Evolutionary conservation across 345 rosid genomes (phyloP), one percentile per base, ranked within the genome.

Genomic region (Noccaea bulbosa): DNA sequence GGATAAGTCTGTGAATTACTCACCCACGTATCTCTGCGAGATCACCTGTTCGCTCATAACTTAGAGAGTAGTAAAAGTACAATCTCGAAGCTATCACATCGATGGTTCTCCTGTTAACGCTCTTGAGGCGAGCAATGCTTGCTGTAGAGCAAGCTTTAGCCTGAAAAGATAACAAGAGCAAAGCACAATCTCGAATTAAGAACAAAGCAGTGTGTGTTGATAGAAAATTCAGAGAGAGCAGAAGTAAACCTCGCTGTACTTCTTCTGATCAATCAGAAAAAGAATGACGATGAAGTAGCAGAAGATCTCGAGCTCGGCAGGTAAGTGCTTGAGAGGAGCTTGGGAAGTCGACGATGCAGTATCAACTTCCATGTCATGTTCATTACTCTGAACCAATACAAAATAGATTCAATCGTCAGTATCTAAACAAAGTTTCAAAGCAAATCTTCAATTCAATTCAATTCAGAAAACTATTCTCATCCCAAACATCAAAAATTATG

Each of bases 341-440:
- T 82, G 86, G 3, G 75, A 55, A 69, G 60, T 80, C 0, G 90
- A 83, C 17, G 89, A 80, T 0, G 90, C 93, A 2, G 87, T 83
- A 74, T 90, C 98, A 66, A 90, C 96, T 86, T 90, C 96, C 98
- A 90, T 88, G 47, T 88, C 96, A 65, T 82, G 93, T 53, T 82
- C 96, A 80, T 86, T 85, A 48, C 81, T 84, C 96, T 88, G 56
- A 64, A 61, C 38, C 41, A 69, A 27, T 7, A 67, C 24, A 16
- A 8, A 11, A 14, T 7, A 39, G 1, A 39, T 11, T 22, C 12
- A 54, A 51, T 12, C 8, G 4, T 60, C 22, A 49, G 41, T 24
- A 12, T 35, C 5, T 10, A n/a, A 40, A 9, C 7, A 5, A 27
- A 39, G 7, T 0, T 53, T 37, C 55, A 56, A 5, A 3, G n/a